phyloP scores from a whole-genome alignment of 2,329 filamentous ascomycete genomes.

The Celoporthe dispersa region DNA sequence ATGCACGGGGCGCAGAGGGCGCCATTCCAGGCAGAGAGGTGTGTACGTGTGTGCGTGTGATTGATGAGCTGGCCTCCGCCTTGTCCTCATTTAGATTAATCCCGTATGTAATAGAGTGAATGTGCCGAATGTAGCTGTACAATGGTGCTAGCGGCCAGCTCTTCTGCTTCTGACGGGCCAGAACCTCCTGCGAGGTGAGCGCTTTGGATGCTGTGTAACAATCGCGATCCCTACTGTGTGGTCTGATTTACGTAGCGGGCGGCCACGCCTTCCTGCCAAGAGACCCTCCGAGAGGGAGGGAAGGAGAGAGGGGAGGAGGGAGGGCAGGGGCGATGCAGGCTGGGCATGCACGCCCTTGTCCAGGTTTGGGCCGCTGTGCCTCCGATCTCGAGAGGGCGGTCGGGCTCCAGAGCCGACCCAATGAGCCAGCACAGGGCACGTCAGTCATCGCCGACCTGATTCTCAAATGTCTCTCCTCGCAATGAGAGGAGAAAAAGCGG shows the following conservation, averaged over 20 bases:
- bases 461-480: background rate
- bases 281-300: background rate
- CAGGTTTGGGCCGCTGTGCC: background rate
- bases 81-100: background rate
- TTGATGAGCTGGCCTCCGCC: background rate
- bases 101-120: background rate
- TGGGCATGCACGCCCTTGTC: background rate
- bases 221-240: background rate
- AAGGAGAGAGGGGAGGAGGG: background rate
- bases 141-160: background rate
- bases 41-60: background rate
- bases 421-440: background rate
- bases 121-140: background rate
- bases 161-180: background rate
- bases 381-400: background rate
- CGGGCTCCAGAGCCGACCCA: background rate
- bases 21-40: background rate
- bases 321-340: background rate
- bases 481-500: background rate
- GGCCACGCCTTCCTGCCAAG: background rate
- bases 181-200: background rate
- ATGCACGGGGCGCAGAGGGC: background rate
- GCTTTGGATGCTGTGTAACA: background rate
- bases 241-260: background rate
- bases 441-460: background rate